Conservation (phyloP, 805 yeast species). For the Myxozyma sirexii region DNA sequence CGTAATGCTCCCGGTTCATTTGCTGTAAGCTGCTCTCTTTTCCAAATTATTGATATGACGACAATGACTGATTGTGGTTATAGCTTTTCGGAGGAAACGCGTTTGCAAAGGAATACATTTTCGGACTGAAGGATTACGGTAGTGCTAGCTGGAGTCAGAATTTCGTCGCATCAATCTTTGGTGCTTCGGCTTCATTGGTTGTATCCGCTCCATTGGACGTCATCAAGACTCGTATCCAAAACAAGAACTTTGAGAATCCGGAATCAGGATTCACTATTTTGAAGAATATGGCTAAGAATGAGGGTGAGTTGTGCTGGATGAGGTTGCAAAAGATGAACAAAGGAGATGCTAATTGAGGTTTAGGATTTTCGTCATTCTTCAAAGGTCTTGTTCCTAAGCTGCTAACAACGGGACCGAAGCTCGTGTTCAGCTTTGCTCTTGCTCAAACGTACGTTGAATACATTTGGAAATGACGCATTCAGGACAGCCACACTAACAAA, state of each 20-base stretch:
- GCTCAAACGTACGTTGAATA: conserved; percentile 68
- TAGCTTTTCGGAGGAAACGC: conserved; percentile 94
- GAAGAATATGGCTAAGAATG: conserved; percentile 89
- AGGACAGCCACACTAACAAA: too few relatives aligned
- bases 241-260: conserved; percentile 92
- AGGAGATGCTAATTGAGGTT: neutral
- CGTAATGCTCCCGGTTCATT: conserved; percentile 99
- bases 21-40: conserved; percentile 59
- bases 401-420: conserved; percentile 96
- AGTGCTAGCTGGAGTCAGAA: conserved; percentile 94
- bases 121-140: conserved; percentile 82
- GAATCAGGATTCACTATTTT: conserved; percentile 91
- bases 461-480: too few relatives aligned
- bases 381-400: conserved; percentile 96
- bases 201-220: conserved; percentile 98
- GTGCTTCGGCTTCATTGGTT: conserved; percentile 95
- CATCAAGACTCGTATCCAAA: conserved; percentile 97
- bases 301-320: conserved; percentile 47
- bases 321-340: neutral
- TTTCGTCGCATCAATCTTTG: conserved; percentile 90
- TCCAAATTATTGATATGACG: too few relatives aligned
- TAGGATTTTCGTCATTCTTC: conserved; percentile 83
- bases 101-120: conserved; percentile 94
- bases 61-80: neutral
- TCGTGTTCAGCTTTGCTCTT: conserved; percentile 95